Evolutionary conservation across 495 filamentous ascomycete genomes (phyloP), one percentile per base, ranked within the genome.

Genomic region (Penicillium chermesinum): DNA sequence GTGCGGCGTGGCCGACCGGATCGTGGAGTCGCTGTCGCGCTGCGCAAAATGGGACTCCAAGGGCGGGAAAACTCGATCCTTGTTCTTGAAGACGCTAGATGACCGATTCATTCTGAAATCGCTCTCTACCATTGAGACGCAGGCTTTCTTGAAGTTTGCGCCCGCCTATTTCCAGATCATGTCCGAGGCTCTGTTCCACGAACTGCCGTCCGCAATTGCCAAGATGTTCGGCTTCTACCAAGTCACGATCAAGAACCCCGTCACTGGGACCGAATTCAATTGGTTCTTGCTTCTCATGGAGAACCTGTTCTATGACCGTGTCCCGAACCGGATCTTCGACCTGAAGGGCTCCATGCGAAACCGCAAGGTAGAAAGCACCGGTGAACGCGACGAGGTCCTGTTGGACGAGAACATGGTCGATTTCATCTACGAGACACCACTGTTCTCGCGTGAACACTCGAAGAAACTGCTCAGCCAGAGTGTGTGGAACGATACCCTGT

Each of bases 171-270:
- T 99, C 64, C 85, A 87, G 52, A 89, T 97, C 57, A 96, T 96
- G 89, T 86, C 88, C 12, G 85, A 97, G 62, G 89, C 88, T 1
- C 77, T 99, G 18, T 99, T 97, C 69, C 90, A 96, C 54, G 93
- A 96, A 55, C 75, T 99, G 5, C 93, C 93, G 2, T 93, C 90
- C 8, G 94, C 95, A 13, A 97, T 99, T 56, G 93, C 93, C 9
- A 99, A 99, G 71, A 97, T 99, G 94, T 81, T 97, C 38, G 93
- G 93, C 2, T 96, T 99, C 69, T 99, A 95, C 66, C 91, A 97
- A 55, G 84, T 99, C 50, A 82, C 86, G 54, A 96, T 99, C 70
- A 95, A 93, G 67, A 97, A 97, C 57, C 87, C 91, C 0, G 77
- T 81, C 4, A 96, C 91, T 0, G 89, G 89, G 48, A 84, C 84